These are phyloP conservation scores for Samsoniella hepiali DNA, from an alignment of 2,329 filamentous ascomycete genomes.

Conservation along the genomic window DNA sequence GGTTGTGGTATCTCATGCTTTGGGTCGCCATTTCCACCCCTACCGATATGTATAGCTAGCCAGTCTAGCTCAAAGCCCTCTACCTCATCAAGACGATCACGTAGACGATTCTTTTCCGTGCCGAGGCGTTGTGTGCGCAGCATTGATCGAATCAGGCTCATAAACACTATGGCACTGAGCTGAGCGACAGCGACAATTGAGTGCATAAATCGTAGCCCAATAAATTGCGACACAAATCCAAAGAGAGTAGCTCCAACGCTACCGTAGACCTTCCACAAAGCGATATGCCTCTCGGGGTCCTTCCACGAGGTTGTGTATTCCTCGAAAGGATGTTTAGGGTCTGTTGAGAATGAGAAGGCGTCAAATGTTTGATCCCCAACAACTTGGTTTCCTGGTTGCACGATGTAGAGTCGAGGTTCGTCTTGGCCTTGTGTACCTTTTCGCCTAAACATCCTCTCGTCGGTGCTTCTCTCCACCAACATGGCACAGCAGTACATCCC, in stretches of 20 bases:
- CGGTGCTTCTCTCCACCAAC: not conserved
- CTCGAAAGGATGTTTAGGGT: not conserved
- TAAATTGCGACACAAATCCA: not conserved
- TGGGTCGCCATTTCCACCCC: not conserved
- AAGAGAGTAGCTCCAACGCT: not conserved
- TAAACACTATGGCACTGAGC: not conserved
- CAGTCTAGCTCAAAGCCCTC: not conserved
- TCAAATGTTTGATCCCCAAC: not conserved
- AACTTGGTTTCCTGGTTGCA: not conserved
- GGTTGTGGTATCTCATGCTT: too few species aligned
- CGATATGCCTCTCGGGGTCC: too few species aligned
- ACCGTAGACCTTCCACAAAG: too few species aligned
- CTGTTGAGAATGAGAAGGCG: not conserved
- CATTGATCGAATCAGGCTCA: not conserved
- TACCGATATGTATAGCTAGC: not conserved
- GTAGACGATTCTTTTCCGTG: not conserved
- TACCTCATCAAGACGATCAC: not conserved
- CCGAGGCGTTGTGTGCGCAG: not conserved
- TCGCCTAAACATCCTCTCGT: not conserved
- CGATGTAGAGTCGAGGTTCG: not conserved
- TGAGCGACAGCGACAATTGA: not conserved
- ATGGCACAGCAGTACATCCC: not conserved
- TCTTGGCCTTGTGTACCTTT: too few species aligned
- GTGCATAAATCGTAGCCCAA: not conserved
- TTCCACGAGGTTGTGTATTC: not conserved